phyloP scores from a whole-genome alignment of 2,329 filamentous ascomycete genomes.

The Reticulascus tulasneorum region DNA sequence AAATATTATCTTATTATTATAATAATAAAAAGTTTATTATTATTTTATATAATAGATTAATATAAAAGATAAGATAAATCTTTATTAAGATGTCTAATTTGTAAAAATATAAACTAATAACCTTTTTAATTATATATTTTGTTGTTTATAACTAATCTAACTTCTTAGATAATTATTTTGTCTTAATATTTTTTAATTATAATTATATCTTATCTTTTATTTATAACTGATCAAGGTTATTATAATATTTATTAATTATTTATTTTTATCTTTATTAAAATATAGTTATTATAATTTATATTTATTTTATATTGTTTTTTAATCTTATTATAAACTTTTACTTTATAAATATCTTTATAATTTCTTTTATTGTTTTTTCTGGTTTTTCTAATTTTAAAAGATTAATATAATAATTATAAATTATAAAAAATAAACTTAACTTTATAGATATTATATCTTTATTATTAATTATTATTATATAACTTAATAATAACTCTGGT shows the following conservation, averaged over 20 bases:
- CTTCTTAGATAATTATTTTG: no score
- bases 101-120: not conserved
- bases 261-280: not conserved
- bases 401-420: not conserved
- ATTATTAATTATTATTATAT: constrained; percentile 1
- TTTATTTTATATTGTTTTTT: not conserved
- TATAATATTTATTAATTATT: not conserved
- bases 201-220: not conserved
- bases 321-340: not conserved
- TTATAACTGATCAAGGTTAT: not conserved
- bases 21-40: not conserved
- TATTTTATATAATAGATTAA: not conserved
- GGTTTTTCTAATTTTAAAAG: not conserved
- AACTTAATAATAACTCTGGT: not conserved
- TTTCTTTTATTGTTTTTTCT: not conserved
- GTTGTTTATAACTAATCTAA: not conserved
- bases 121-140: no score
- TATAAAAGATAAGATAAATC: not conserved
- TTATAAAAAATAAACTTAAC: not conserved
- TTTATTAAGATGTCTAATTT: not conserved
- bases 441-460: not conserved
- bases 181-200: not conserved
- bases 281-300: not conserved
- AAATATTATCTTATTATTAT: not conserved
- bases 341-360: not conserved